phyloP scores from a whole-genome alignment of 768 basidiomycete genomes.

The Tricholoma sp. region DNA sequence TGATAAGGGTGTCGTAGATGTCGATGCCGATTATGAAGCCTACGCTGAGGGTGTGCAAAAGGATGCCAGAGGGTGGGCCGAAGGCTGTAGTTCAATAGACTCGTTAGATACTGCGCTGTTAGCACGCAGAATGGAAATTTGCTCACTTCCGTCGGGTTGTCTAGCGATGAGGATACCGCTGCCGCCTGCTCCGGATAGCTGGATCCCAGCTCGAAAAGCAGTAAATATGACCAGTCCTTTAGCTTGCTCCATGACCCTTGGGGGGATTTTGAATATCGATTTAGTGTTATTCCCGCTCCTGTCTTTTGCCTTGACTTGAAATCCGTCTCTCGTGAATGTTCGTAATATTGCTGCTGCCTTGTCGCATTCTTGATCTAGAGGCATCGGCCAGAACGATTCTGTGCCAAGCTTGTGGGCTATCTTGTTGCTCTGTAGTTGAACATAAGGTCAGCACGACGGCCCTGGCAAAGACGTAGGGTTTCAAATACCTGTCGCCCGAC shows the following conservation, averaged over 20 bases:
- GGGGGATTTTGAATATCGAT: background rate
- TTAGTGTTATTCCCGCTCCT: background rate
- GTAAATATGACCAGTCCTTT: background rate
- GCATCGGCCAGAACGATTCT: background rate
- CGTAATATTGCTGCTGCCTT: background rate
- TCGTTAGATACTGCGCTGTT: too few species aligned
- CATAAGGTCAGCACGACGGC: background rate
- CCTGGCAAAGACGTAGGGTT: background rate
- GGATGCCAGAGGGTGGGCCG: background rate
- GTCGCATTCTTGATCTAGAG: background rate
- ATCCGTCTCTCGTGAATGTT: background rate
- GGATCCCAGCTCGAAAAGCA: background rate
- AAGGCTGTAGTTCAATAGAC: background rate
- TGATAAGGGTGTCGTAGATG: background rate
- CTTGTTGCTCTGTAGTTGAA: background rate
- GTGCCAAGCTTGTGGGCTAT: background rate
- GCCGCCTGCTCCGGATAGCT: background rate
- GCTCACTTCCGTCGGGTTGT: background rate
- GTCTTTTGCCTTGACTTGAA: background rate
- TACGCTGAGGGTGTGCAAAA: background rate
- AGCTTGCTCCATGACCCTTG: background rate
- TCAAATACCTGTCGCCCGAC: background rate
- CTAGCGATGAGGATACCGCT: background rate
- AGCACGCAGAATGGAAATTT: background rate
- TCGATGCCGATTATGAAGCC: background rate